Base-by-base conservation (phyloP, 2,329 filamentous ascomycete genomes). In the Aschersonia sp. region DNA sequence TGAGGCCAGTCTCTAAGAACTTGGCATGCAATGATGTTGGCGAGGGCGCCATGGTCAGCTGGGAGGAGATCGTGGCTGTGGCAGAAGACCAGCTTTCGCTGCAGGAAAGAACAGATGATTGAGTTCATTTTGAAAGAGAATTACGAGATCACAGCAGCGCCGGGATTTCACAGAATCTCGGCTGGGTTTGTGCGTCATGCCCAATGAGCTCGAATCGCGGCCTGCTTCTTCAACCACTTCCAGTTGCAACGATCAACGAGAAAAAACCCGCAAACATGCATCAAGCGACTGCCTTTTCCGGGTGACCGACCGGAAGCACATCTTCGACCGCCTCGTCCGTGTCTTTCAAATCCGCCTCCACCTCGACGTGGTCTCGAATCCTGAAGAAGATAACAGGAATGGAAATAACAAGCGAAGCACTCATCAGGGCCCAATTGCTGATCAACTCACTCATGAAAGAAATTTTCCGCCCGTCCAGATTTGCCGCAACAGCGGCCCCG, bases 21-120 rank as follows among this genome's bases (percentile, higher is more conserved):
- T 67, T 95, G 48, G 89, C 89, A 0, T 95, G 89, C 65, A 88
- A 88, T 10, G 89, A 96, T 65, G 74, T 82, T 2, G 89, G 89
- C 0, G 74, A 77, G 41, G 89, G 89, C 4, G 89, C 80, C 1
- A 95, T 95, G 89, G 78, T 75, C 59, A 78, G 86, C 47, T 94
- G 86, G 85, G 75, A 69, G 50, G 74, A 82, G 50, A 84, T 95
- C 61, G 85, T 92, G 7, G 60, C 61, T 7, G 68, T 76, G 1
- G 75, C 89, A 46, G 77, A 85, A 59, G 60, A 72, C 7, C 63
- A 70, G 49, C 55, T 82, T n/a, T 59, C 53, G 0, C 44, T 58
- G 48, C 45, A 47, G 20, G 28, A 43, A 32, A 20, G 20, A 20
- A 20, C 20, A 20, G 20, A 20, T 20, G 20, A 20, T 20, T 20